phyloP scores from a whole-genome alignment of 345 rosid genomes.

The Combretum micranthum region DNA sequence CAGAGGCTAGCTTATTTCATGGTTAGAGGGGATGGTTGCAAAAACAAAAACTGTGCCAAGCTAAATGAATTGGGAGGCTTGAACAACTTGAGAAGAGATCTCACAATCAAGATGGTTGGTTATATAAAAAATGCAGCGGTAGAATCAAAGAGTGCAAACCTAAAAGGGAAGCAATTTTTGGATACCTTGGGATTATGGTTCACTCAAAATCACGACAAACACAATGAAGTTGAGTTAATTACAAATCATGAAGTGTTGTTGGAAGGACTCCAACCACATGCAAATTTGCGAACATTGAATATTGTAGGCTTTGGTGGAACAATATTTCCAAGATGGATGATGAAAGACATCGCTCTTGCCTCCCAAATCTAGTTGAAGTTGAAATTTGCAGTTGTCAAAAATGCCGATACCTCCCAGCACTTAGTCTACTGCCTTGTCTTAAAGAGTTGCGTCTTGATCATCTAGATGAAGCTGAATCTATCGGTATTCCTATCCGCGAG shows the following conservation, averaged over 20 bases:
- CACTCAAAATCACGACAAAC: background rate
- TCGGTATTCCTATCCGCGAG: background rate
- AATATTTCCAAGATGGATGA: slow-evolving; percentile 17
- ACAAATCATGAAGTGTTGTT: slow-evolving; percentile 1
- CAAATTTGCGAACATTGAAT: slow-evolving; percentile 9
- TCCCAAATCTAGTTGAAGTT: slow-evolving; percentile 13
- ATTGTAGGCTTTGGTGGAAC: slow-evolving; percentile 11
- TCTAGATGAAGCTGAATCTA: slow-evolving; percentile 10
- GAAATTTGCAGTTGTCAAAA: slow-evolving; percentile 4
- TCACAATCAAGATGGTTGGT: background rate
- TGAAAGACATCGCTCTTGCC: background rate
- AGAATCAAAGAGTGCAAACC: background rate
- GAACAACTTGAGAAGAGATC: too few relatives aligned
- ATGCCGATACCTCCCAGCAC: slow-evolving; percentile 12
- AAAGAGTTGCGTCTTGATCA: slow-evolving; percentile 12
- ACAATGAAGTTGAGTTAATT: too few relatives aligned
- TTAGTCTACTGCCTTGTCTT: slow-evolving; percentile 22
- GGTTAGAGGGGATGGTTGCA: background rate
- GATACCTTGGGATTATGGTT: background rate
- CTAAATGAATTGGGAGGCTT: too few relatives aligned
- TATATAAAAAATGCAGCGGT: background rate
- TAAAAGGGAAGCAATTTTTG: background rate
- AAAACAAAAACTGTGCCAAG: too few relatives aligned
- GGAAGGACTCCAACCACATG: slow-evolving; percentile 8
- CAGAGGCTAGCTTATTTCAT: background rate